Evolutionary conservation across 441 rosid genomes (phyloP), one percentile per base, ranked within the genome.

Genomic region (Croton laevigatus): DNA sequence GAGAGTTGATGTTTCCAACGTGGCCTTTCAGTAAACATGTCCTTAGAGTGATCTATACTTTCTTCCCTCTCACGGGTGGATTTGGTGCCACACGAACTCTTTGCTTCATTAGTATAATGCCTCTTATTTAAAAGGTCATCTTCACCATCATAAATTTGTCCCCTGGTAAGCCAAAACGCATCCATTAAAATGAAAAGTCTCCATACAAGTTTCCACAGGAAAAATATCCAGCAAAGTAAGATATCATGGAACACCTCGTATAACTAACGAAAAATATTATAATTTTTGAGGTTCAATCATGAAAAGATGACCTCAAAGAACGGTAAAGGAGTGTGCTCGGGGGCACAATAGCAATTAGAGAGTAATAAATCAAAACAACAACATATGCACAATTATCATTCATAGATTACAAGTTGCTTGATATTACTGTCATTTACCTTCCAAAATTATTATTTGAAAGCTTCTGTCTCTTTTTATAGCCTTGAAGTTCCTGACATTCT

Each of bases 21-120:
- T 6, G 77, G 55, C 52, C 71, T 69, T 59, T 60, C 72, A n/a
- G 60, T 57, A 59, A 71, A 75, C 79, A 80, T 75, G 53, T 73
- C 81, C 46, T 66, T 74, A 44, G 77, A 79, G 68, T 45, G 65
- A 76, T 69, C 65, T 49, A 22, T 65, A 74, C 66, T 66, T 69
- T 60, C 74, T 66, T 65, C 82, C 81, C 60, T 65, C 14, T 62
- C 62, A 17, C 13, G 69, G 58, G 13, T 55, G 64, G 54, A 46
- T 66, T 62, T 75, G 54, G 8, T 17, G 10, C 63, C 66, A 60
- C 37, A 32, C 23, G 64, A 32, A 62, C 80, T 78, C 63, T 80
- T 79, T 58, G 71, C 68, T 64, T 72, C 83, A 42, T 52, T 74
- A 70, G 22, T 10, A 57, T 1, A 74, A 62, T 20, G 59, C n/a